Evolutionary conservation across 2,329 filamentous ascomycete genomes (phyloP).

Genomic region (Westerdykella ornata): DNA sequence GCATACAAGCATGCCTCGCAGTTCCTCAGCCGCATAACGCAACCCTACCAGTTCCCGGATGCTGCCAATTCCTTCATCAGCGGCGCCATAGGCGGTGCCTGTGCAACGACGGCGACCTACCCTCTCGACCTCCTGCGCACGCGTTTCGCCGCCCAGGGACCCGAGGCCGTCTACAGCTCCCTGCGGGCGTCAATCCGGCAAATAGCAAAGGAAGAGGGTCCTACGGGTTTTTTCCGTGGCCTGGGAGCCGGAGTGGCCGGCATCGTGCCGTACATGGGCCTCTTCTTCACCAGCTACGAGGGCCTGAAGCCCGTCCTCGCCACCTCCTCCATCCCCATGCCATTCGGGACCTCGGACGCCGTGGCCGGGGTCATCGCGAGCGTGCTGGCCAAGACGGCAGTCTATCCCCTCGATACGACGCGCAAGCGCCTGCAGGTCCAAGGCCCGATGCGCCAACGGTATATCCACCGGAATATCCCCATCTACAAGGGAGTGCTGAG

Average conservation of each 20-base stretch:
- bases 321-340: slow-evolving; percentile 51
- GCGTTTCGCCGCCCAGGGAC: slow-evolving; percentile 91
- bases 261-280: slow-evolving; percentile 93
- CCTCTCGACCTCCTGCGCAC: slow-evolving; percentile 89
- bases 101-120: slow-evolving; percentile 79
- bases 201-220: slow-evolving; percentile 70
- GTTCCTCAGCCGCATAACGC: slow-evolving; percentile 52
- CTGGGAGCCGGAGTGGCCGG: slow-evolving; percentile 73
- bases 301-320: slow-evolving; percentile 48
- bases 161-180: slow-evolving; percentile 67
- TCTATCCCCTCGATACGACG: slow-evolving; percentile 90
- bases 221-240: slow-evolving; percentile 78
- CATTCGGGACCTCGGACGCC: slow-evolving; percentile 73
- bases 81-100: slow-evolving; percentile 74
- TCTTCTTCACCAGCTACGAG: slow-evolving; percentile 92
- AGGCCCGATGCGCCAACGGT: slow-evolving; percentile 71
- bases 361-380: slow-evolving; percentile 74
- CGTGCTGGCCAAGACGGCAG: slow-evolving; percentile 74
- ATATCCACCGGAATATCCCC: slow-evolving; percentile 83
- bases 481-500: slow-evolving; percentile 62
- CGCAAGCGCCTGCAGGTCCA: slow-evolving; percentile 93
- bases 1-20: slow-evolving; percentile 72
- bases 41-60: slow-evolving; percentile 50
- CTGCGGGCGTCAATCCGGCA: slow-evolving; percentile 62
- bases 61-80: slow-evolving; percentile 73